phyloP scores from a whole-genome alignment of 2,329 filamentous ascomycete genomes.

The Xylaria polymorpha region DNA sequence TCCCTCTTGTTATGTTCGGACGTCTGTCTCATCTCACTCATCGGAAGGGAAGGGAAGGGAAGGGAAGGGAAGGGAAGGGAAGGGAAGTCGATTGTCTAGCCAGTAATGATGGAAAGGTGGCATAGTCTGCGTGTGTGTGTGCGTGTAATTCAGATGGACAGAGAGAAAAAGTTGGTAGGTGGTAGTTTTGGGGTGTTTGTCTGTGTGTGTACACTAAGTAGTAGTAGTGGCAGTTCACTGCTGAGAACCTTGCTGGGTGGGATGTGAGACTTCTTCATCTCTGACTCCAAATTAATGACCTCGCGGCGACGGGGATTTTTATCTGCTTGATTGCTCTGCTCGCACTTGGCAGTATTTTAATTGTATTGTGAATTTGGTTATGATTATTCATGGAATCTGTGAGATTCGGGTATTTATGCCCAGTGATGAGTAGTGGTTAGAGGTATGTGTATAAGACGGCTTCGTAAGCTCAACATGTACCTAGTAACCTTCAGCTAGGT shows the following conservation, averaged over 20 bases:
- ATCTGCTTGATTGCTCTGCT: neutral
- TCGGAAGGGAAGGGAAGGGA: conserved; percentile 1
- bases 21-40: conserved; percentile 7
- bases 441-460: no score
- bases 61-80: neutral
- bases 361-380: neutral
- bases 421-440: no score
- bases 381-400: neutral
- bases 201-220: conserved; percentile 25
- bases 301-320: conserved; percentile 24
- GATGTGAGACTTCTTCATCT: conserved; percentile 8
- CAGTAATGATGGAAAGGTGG: conserved; percentile 16
- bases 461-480: no score
- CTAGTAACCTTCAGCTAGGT: no score
- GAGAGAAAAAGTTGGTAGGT: conserved; percentile 4
- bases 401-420: neutral
- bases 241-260: neutral
- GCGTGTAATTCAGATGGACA: neutral
- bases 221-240: conserved; percentile 1
- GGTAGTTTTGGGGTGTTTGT: conserved; percentile 5
- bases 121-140: neutral
- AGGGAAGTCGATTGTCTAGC: neutral
- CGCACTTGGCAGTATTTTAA: neutral
- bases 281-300: conserved; percentile 9
- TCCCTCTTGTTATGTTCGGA: conserved; percentile 6